These are phyloP conservation scores for Zea luxurians DNA, from an alignment of 176 grass and related monocot species.

Conservation along the genomic window DNA sequence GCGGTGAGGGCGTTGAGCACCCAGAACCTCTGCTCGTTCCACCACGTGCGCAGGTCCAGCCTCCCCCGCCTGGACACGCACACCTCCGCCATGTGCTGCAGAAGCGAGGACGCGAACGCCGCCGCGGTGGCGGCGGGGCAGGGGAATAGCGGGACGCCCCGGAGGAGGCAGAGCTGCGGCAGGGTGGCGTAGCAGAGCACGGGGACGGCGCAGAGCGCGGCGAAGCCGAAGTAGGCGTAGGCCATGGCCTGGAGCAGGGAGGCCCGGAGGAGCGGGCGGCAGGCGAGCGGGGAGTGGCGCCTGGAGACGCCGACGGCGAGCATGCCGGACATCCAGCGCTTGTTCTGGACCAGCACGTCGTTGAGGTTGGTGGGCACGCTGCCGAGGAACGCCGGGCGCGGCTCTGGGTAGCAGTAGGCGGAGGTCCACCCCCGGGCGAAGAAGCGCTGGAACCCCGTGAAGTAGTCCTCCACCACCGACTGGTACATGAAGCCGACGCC, in stretches of 20 bases:
- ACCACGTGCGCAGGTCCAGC: constrained; percentile 31
- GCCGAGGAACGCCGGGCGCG: constrained; percentile 54
- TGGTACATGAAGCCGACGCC: constrained; percentile 63
- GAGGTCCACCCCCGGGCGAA: constrained; percentile 66
- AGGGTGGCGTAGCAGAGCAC: constrained; percentile 52
- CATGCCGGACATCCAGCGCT: constrained; percentile 61
- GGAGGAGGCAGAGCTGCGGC: constrained; percentile 55
- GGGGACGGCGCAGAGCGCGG: constrained; percentile 40
- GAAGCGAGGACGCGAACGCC: constrained; percentile 35
- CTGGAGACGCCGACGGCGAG: constrained; percentile 55
- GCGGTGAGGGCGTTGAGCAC: constrained; percentile 52
- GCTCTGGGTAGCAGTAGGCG: constrained; percentile 46
- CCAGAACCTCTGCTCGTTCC: constrained; percentile 59
- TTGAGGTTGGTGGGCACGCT: constrained; percentile 55
- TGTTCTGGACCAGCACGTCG: constrained; percentile 63
- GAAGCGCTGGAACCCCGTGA: constrained; percentile 64
- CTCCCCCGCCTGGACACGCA: neutral
- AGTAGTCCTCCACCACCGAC: constrained; percentile 63
- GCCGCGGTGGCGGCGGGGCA: constrained; percentile 28
- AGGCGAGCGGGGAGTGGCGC: constrained; percentile 42
- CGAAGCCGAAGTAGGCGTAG: constrained; percentile 47
- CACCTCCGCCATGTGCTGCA: constrained; percentile 54
- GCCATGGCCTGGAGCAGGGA: constrained; percentile 50
- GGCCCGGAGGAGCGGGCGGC: neutral
- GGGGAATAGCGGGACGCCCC: constrained; percentile 40